Evolutionary conservation across 2,329 filamentous ascomycete species (phyloP).

Genomic region (Coleophoma eucalyptorum): DNA sequence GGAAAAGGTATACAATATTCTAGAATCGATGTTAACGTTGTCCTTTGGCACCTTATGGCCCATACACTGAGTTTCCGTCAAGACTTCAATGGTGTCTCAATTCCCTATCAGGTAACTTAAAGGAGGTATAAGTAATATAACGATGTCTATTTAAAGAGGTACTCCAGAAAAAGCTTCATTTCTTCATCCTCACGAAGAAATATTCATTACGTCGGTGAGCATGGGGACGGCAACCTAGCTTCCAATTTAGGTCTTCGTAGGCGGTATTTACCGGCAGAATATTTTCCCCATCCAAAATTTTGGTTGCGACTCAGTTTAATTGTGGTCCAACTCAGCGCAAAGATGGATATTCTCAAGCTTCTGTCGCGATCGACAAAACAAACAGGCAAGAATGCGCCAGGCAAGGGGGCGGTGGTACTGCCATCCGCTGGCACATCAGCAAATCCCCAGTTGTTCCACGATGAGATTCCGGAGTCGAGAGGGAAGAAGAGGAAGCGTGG

Average conservation of each 20-base stretch:
- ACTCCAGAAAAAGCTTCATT: background rate
- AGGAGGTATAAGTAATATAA: too few species aligned
- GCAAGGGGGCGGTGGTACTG: slow-evolving; percentile 38
- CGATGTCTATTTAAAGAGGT: too few species aligned
- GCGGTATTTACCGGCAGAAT: background rate
- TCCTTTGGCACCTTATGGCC: too few species aligned
- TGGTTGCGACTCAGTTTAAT: background rate
- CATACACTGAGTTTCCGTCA: too few species aligned
- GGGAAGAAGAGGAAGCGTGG: slow-evolving; percentile 55
- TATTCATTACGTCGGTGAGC: background rate
- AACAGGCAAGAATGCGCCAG: slow-evolving; percentile 26
- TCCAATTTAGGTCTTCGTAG: too few species aligned
- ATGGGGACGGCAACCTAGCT: background rate
- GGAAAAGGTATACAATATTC: too few species aligned
- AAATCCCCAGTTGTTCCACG: slow-evolving; percentile 69
- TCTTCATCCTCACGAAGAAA: background rate
- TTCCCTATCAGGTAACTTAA: too few species aligned
- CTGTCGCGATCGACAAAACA: slow-evolving; percentile 67
- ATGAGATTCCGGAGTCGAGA: slow-evolving; percentile 37
- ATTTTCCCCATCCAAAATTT: background rate
- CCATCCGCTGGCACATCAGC: slow-evolving; percentile 61
- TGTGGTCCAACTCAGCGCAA: slow-evolving; percentile 2
- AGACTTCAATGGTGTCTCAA: too few species aligned
- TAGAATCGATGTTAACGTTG: too few species aligned
- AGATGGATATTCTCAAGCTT: slow-evolving; percentile 64